Percentiles rank a stretch among this genome's conserved stretches.
Conservation (phyloP, 495 filamentous ascomycete genomes). For the Platismatia glauca region DNA sequence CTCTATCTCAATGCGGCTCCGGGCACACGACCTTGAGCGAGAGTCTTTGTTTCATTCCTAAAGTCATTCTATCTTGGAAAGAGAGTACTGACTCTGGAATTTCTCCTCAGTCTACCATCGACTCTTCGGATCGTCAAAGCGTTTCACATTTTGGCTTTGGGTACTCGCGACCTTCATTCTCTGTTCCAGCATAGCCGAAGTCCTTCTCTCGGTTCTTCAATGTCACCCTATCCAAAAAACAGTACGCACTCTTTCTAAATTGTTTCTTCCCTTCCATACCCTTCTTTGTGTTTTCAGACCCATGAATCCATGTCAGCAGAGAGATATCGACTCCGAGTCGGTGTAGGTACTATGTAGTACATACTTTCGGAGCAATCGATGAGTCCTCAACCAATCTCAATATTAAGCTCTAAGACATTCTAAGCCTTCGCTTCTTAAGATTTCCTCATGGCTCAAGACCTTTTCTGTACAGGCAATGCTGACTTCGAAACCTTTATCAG, state of each 20-base stretch:
- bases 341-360: not conserved
- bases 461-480: not conserved
- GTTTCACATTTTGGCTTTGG: not conserved
- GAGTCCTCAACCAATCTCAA: too few relatives aligned
- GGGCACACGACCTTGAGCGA: not conserved
- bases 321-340: not conserved
- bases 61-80: not conserved
- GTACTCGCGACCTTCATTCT: not conserved
- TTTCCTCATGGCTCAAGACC: not conserved
- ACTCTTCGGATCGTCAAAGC: not conserved
- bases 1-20: not conserved
- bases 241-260: not conserved
- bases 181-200: not conserved
- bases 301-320: not conserved
- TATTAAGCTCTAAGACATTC: too few relatives aligned
- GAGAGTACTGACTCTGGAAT: not conserved
- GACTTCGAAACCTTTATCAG: not conserved
- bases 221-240: not conserved
- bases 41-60: not conserved
- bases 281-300: not conserved
- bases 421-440: not conserved
- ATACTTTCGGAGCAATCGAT: too few relatives aligned
- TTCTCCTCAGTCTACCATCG: not conserved
- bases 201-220: not conserved
- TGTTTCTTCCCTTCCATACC: not conserved